Base-by-base conservation (phyloP, 2,329 filamentous ascomycete species). In the Thelonectria discophora region DNA sequence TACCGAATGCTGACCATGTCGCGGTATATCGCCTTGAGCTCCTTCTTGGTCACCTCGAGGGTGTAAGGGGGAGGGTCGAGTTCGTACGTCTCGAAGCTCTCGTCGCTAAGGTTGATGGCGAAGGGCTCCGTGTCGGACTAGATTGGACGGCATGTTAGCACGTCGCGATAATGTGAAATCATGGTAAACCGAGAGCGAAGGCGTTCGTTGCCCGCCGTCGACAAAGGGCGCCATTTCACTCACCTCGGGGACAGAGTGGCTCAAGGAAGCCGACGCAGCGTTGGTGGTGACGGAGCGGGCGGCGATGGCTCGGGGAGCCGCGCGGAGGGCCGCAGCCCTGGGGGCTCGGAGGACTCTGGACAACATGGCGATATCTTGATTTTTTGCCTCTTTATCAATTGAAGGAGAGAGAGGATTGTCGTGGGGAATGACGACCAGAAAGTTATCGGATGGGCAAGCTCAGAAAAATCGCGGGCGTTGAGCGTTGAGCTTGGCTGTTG, bases 11-110 rank as follows among this genome's bases (percentile, higher is more conserved):
- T 84, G 57, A 98, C 94, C 95, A 99, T 98, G 80, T 98, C 93
- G 80, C 90, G 90, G 88, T 99, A 99, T 90, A 98, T 98, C 86
- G 96, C 86, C 89, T 97, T 98, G 79, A 99, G 85, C 84, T 98
- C 92, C 82, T 92, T 93, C 90, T 99, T 99, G 76, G 94, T 98
- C 68, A 93, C 92, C 74, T 96, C 85, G 72, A 99, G 83, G 66
- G 92, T 94, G 86, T 97, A 97, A 61, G 93, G 85, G 69, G 95
- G 95, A 72, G 94, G 94, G 82, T 99, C 95, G 77, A 99, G 88
- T 85, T 97, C 93, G 84, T 98, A 99, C 61, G 95, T 97, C 88
- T 99, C 95, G 84, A 98, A 99, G 84, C 92, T 94, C 90, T 98
- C 94, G 79, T 97, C 93, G 79, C 93, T 97, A 79, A 99, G 90